Conservation (phyloP, 805 yeast species). For the Starmerella riodocensis region DNA sequence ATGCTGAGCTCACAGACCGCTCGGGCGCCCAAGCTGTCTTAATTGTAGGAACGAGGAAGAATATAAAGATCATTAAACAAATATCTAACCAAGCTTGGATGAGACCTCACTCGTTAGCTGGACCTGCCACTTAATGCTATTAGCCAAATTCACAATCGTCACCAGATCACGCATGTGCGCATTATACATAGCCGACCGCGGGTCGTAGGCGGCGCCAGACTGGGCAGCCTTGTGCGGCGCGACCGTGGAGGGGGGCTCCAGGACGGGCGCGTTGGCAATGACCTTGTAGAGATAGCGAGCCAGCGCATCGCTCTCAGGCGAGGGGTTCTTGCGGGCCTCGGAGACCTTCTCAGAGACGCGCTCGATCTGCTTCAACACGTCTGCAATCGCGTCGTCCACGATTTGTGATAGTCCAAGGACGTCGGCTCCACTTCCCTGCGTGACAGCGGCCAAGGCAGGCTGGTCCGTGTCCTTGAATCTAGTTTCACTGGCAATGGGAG, state of each 20-base stretch:
- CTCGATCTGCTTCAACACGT: slow-evolving; percentile 30
- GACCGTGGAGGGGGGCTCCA: slow-evolving; percentile 16
- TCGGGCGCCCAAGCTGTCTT: too few relatives aligned
- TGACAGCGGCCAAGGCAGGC: slow-evolving; percentile 26
- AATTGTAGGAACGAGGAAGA: too few relatives aligned
- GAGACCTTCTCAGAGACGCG: slow-evolving; percentile 10
- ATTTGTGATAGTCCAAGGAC: slow-evolving; percentile 28
- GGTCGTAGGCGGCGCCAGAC: slow-evolving; percentile 29
- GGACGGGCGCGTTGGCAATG: slow-evolving; percentile 29
- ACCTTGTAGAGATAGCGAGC: slow-evolving; percentile 51
- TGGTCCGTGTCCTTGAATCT: slow-evolving; percentile 44
- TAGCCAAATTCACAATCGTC: slow-evolving; percentile 69
- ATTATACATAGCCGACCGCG: slow-evolving; percentile 48
- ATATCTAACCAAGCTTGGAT: slow-evolving; percentile 26
- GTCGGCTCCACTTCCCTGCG: slow-evolving; percentile 27
- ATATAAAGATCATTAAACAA: too few relatives aligned
- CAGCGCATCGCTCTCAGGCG: slow-evolving; percentile 27
- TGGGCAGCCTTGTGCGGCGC: slow-evolving; percentile 9
- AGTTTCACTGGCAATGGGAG: slow-evolving; percentile 59
- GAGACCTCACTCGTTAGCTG: slow-evolving; percentile 58
- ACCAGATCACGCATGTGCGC: slow-evolving; percentile 67
- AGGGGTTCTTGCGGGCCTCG: slow-evolving; percentile 5
- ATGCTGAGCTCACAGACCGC: too few relatives aligned
- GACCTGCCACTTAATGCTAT: slow-evolving; percentile 72
- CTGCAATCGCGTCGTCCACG: slow-evolving; percentile 27